Evolutionary conservation across 441 rosid species (phyloP).

Genomic region (Adansonia madagascariensis): DNA sequence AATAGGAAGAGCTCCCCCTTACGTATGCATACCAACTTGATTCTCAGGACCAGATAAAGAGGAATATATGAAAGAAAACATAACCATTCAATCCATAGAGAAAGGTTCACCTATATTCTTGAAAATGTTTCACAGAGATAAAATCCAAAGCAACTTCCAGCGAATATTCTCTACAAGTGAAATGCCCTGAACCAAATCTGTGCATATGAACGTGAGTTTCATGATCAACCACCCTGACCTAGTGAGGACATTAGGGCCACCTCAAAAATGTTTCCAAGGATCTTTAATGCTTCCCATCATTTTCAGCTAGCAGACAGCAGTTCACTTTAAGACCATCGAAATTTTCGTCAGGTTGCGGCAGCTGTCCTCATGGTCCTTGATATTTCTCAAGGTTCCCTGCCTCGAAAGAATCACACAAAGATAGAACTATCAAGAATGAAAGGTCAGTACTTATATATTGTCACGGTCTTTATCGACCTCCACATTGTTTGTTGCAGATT

Average conservation of each 20-base stretch:
- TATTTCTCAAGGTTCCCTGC: neutral
- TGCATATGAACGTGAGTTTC: neutral
- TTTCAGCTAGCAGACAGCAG: neutral
- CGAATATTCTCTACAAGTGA: neutral
- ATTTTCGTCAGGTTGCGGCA: neutral
- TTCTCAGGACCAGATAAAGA: neutral
- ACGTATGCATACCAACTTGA: neutral
- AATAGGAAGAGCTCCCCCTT: neutral
- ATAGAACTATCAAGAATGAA: neutral
- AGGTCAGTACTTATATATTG: neutral
- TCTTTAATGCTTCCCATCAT: neutral
- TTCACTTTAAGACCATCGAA: neutral
- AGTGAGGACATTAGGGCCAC: neutral
- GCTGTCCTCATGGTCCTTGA: neutral
- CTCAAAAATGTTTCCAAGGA: neutral
- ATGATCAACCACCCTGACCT: neutral
- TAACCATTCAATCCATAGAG: neutral
- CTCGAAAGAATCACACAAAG: slow-evolving; percentile 1
- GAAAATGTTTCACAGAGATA: neutral
- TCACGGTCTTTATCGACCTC: slow-evolving; percentile 26
- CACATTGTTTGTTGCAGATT: slow-evolving; percentile 5
- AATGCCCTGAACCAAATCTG: neutral
- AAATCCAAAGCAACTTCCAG: neutral
- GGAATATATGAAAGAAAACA: neutral
- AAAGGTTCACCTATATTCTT: neutral